Evolutionary conservation across 139 green algal genomes (phyloP).

Genomic region (Chlorella sorokiniana): DNA sequence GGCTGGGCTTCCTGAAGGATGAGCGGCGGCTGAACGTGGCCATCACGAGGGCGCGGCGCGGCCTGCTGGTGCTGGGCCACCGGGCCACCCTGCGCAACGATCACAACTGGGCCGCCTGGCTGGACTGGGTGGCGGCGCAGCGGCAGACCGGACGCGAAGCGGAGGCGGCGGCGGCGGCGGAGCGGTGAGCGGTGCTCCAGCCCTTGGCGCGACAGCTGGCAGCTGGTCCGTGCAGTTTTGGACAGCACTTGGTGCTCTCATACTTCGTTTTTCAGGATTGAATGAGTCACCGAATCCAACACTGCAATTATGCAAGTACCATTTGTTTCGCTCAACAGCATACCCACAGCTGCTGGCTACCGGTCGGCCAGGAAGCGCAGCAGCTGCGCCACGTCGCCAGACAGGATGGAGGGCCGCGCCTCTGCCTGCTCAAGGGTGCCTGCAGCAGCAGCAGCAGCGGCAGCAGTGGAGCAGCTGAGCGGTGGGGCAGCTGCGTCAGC

Average conservation of each 20-base stretch:
- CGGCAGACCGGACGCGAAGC: neutral
- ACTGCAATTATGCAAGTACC: too few relatives aligned
- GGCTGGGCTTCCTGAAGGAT: conserved; percentile 88
- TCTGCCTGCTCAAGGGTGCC: conserved; percentile 1
- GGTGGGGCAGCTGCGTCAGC: too few relatives aligned
- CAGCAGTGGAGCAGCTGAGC: neutral
- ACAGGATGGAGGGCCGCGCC: neutral
- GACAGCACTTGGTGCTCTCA: too few relatives aligned
- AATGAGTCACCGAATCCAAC: too few relatives aligned
- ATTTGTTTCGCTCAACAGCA: neutral
- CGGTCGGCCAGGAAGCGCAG: neutral
- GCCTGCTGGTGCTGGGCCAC: conserved; percentile 76
- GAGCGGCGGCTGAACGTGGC: conserved; percentile 89
- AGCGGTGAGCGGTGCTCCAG: neutral
- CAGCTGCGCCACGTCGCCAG: neutral
- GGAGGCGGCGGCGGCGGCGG: neutral
- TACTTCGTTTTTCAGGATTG: too few relatives aligned
- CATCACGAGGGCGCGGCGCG: conserved; percentile 80
- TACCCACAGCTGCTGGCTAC: neutral
- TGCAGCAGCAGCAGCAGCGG: neutral
- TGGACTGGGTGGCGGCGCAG: conserved; percentile 5
- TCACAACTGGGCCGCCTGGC: conserved; percentile 11
- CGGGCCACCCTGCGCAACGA: conserved; percentile 47
- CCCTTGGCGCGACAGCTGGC: too few relatives aligned
- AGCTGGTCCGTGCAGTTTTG: too few relatives aligned